Conservation (phyloP, 106 monocot genomes). For the Vanilla planifolia region DNA sequence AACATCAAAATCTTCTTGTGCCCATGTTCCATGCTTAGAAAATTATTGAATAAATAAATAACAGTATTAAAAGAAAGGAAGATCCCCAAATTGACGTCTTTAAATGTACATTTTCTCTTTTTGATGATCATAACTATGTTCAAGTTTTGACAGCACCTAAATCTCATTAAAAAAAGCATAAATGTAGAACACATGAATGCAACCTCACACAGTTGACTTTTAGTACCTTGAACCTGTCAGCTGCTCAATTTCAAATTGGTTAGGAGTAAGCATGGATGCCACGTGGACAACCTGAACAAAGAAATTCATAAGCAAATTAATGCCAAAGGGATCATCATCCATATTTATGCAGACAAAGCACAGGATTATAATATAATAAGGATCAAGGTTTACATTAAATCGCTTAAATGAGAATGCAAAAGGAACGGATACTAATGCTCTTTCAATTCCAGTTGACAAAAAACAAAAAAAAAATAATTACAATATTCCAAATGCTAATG, state of each 20-base stretch:
- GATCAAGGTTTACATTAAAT: background rate
- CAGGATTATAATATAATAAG: background rate
- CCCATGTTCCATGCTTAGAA: too few species aligned
- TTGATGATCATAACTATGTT: too few species aligned
- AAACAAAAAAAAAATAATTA: background rate
- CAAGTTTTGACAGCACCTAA: too few species aligned
- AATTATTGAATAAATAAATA: too few species aligned
- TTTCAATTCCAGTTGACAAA: background rate
- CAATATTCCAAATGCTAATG: background rate
- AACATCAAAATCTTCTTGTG: too few species aligned
- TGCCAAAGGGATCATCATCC: background rate
- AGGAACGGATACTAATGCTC: background rate
- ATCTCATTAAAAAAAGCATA: background rate
- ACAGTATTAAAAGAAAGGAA: too few species aligned
- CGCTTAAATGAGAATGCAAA: background rate
- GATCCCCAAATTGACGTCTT: too few species aligned
- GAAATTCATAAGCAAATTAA: background rate
- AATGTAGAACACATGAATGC: background rate
- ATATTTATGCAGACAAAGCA: background rate
- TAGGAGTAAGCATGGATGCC: slow-evolving; percentile 98
- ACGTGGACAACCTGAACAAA: slow-evolving; percentile 77
- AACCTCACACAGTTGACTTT: background rate
- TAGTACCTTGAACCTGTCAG: slow-evolving; percentile 86
- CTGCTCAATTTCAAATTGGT: slow-evolving; percentile 91
- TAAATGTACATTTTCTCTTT: too few species aligned